Percentiles rank a stretch among this genome's conserved stretches.
Evolutionary conservation across 495 filamentous ascomycete species (phyloP).

Genomic region (Glarea lozoyensis): DNA sequence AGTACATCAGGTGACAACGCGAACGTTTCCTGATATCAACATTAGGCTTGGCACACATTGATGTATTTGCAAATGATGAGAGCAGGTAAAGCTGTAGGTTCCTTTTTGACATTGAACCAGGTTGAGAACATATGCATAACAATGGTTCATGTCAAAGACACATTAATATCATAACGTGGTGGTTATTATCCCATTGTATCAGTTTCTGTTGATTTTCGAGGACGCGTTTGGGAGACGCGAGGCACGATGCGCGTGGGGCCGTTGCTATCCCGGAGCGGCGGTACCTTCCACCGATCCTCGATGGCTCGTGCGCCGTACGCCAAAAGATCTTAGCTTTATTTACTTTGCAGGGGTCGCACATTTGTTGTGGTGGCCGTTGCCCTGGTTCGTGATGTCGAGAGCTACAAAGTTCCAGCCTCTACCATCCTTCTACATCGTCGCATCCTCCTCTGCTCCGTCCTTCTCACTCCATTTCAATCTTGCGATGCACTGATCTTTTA

Average conservation of each 20-base stretch:
- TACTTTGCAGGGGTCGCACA: neutral
- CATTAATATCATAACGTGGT: neutral
- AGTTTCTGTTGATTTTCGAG: neutral
- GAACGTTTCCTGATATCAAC: too few relatives aligned
- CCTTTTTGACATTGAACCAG: too few relatives aligned
- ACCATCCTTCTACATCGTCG: neutral
- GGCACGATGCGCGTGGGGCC: neutral
- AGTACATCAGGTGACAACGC: too few relatives aligned
- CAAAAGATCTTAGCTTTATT: too few relatives aligned
- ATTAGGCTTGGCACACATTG: too few relatives aligned
- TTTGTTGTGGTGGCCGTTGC: neutral
- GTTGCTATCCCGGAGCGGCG: neutral
- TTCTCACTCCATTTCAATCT: too few relatives aligned
- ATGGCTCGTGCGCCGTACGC: neutral
- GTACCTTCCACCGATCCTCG: neutral
- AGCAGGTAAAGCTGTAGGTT: too few relatives aligned
- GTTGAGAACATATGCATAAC: too few relatives aligned
- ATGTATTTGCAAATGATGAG: too few relatives aligned
- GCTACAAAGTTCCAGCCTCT: neutral
- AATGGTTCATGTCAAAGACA: too few relatives aligned
- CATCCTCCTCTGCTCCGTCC: constrained; percentile 1
- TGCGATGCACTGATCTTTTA: neutral
- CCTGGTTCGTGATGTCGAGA: neutral
- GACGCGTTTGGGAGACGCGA: neutral
- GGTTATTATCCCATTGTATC: neutral